A percentile compares a stretch with the other conserved stretches of the same genome.
Conservation (phyloP, 805 yeast species). For the Saccharomycopsis sp. region DNA sequence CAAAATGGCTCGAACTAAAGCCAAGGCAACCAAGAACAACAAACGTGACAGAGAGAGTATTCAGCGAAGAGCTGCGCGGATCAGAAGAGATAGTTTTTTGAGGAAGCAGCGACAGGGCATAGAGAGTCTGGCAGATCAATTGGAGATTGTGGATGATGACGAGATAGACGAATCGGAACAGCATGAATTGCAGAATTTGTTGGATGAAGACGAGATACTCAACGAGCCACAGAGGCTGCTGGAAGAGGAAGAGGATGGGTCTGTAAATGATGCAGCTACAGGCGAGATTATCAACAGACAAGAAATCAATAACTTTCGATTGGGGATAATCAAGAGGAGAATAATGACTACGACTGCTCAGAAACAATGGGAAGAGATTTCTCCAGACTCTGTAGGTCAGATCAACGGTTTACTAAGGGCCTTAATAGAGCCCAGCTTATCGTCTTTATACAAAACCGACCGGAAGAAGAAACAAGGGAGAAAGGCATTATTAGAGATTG, state of each 20-base stretch:
- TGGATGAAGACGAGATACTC: slow-evolving; percentile 4
- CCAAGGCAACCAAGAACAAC: background rate
- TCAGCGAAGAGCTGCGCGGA: slow-evolving; percentile 1
- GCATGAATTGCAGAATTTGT: slow-evolving; percentile 11
- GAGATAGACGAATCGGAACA: background rate
- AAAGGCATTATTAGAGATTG: background rate
- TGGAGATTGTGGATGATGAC: slow-evolving; percentile 17
- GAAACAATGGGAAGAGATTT: slow-evolving; percentile 19
- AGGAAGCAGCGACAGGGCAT: background rate
- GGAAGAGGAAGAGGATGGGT: slow-evolving; percentile 20
- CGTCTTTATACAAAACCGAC: slow-evolving; percentile 6
- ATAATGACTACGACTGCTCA: slow-evolving; percentile 13
- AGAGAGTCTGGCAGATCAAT: background rate
- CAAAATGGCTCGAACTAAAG: background rate
- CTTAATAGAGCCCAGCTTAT: slow-evolving; percentile 15
- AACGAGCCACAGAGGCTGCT: slow-evolving; percentile 3
- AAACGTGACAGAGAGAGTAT: background rate
- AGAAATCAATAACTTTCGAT: slow-evolving; percentile 5
- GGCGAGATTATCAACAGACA: slow-evolving; percentile 5
- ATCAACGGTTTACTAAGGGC: slow-evolving; percentile 1
- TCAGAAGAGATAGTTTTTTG: background rate
- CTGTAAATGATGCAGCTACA: slow-evolving; percentile 4
- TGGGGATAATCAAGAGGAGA: slow-evolving; percentile 7
- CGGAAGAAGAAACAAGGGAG: slow-evolving; percentile 7
- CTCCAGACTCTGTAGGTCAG: slow-evolving; percentile 7